A percentile compares a stretch with the other conserved stretches of the same genome.
These are phyloP conservation scores for Tilletia walkeri DNA, from an alignment of 1,284 basidiomycete genomes.

Conservation along the genomic window DNA sequence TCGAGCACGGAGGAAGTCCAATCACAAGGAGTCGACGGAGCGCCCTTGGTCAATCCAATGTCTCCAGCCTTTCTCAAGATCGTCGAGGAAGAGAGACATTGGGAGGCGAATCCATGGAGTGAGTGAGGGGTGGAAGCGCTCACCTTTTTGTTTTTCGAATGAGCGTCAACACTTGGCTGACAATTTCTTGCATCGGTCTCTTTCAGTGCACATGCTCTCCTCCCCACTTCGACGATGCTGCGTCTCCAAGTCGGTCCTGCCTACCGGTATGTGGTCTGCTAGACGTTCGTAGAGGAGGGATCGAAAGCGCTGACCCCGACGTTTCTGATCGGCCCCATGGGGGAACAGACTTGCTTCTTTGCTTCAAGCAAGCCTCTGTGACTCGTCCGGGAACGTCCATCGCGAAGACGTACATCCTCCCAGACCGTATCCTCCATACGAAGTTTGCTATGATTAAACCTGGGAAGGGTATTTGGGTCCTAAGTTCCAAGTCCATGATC, in stretches of 20 bases:
- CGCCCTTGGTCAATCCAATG: neutral
- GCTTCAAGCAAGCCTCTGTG: conserved; percentile 21
- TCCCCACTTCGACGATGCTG: conserved; percentile 27
- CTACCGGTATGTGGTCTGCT: conserved; percentile 20
- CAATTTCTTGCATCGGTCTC: neutral
- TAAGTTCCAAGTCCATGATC: conserved; percentile 19
- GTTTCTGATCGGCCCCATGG: no score
- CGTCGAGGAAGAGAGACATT: neutral
- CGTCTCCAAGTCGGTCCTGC: conserved; percentile 23
- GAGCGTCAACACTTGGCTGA: neutral
- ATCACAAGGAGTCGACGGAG: no score
- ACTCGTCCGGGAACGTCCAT: neutral
- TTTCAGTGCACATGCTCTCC: conserved; percentile 26
- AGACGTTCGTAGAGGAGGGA: no score
- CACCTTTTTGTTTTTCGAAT: neutral
- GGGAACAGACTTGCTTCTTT: conserved; percentile 23
- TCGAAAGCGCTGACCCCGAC: no score
- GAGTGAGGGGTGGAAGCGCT: neutral
- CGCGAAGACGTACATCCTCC: conserved; percentile 19
- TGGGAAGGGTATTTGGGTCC: conserved; percentile 24
- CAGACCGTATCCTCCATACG: conserved; percentile 27
- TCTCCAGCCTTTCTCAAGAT: neutral
- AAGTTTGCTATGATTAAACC: conserved; percentile 21
- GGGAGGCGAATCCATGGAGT: conserved; percentile 16
- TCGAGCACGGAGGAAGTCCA: neutral